A percentile compares a stretch with the other conserved stretches of the same genome.
phyloP scores from a whole-genome alignment of 139 green algal genomes.

The Dunaliella primolecta region DNA sequence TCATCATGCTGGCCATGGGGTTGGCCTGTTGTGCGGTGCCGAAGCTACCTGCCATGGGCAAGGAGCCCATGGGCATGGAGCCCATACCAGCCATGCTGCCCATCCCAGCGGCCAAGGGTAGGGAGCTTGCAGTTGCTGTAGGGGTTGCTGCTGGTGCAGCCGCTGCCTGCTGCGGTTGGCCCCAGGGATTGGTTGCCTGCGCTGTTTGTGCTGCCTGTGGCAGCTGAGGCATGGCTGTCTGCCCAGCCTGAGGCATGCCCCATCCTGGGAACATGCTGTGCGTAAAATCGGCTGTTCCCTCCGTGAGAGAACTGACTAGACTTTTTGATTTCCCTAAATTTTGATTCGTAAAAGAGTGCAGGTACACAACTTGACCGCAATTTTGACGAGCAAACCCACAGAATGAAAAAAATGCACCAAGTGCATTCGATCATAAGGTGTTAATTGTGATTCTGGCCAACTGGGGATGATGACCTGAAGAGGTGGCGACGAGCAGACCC shows the following conservation, averaged over 20 bases:
- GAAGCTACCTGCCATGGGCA: not conserved
- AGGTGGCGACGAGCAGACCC: too few species aligned
- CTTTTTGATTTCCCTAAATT: too few species aligned
- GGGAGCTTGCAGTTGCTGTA: too few species aligned
- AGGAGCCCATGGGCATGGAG: not conserved
- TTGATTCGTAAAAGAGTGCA: too few species aligned
- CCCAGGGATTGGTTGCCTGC: not conserved
- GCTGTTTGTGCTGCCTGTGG: not conserved
- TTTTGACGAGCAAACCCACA: too few species aligned
- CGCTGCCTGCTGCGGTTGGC: not conserved
- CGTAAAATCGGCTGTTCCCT: too few species aligned
- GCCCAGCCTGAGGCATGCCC: not conserved
- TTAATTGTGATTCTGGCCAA: too few species aligned
- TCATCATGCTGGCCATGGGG: conserved; percentile 15
- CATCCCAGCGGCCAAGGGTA: not conserved
- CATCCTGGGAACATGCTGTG: not conserved
- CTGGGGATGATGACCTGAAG: too few species aligned
- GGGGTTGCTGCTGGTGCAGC: not conserved
- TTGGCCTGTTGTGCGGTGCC: not conserved
- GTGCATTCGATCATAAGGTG: too few species aligned
- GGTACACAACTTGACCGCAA: too few species aligned
- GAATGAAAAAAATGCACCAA: too few species aligned
- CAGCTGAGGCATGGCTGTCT: not conserved
- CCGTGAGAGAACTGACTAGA: too few species aligned
- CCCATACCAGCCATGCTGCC: conserved; percentile 2